Evolutionary conservation across 1,139 yeast species (phyloP), one percentile per base, ranked within the genome.

Genomic region (Candida anutae): DNA sequence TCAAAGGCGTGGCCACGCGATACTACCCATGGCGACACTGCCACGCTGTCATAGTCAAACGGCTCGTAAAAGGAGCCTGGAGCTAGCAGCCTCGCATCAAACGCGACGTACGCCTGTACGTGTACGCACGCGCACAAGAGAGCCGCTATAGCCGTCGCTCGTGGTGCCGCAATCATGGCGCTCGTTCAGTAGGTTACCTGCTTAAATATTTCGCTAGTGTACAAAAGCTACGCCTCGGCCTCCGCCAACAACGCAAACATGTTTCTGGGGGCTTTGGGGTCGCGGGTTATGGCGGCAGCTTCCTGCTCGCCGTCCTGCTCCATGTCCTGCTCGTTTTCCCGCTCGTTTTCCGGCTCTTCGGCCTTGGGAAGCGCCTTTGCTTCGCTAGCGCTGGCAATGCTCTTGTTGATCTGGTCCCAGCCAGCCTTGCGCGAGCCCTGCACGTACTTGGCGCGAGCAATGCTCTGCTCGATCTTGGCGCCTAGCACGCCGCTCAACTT

Each of bases 351-450:
- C 12, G 31, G 31, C 20, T 32, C 45, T 13, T 21, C 50, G 24
- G 48, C n/a, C n/a, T n/a, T n/a, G n/a, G n/a, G n/a, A n/a, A n/a
- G n/a, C n/a, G n/a, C n/a, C n/a, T n/a, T n/a, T n/a, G n/a, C n/a
- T n/a, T n/a, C n/a, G n/a, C n/a, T n/a, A n/a, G n/a, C 51, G 25
- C 58, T 51, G 25, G 46, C 57, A 17, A 71, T 68, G 22, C 52
- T 50, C 33, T 64, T 62, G 46, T 80, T 80, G 31, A 77, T 77
- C 30, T 65, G 61, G 27, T 78, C 87, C 90, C 90, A 80, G 11
- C 77, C 80, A 1, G 82, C 58, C 48, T 78, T 79, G 50, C 90
- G 65, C 4, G 79, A 63, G 16, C 53, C 58, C 40, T 72, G 79
- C 11, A 79, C 74, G 43, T 62, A 72, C 45, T 65, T 75, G 15